Base-by-base conservation (phyloP, 1,284 basidiomycete genomes). In the Phellinidium pouzarii region DNA sequence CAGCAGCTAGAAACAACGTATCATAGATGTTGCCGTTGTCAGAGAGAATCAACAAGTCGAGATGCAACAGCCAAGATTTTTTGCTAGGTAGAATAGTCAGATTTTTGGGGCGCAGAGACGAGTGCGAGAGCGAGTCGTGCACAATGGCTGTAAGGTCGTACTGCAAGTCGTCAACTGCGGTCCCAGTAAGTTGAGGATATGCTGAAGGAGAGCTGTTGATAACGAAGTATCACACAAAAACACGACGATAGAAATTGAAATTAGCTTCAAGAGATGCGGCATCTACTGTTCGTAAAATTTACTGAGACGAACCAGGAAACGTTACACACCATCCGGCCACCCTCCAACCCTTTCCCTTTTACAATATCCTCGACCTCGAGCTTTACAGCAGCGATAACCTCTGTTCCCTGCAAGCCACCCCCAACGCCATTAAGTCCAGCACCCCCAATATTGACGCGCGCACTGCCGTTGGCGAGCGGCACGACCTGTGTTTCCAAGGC, bases 391-490 rank as follows among this genome's bases (percentile, higher is more conserved):
- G 80, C 84, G 9, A 87, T 62, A 3, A 87, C 71, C 58, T 86
- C 84, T 0, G 85, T 87, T 0, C 82, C 55, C 3, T 25, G 20
- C 34, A 50, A 17, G 4, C 52, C 79, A 4, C 82, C 84, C 3
- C 77, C 74, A 4, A 74, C 75, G 47, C 80, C 78, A 40, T 77
- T 68, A 3, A 52, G 44, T 23, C 50, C 31, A n/a, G 74, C 67
- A 55, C 76, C 74, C 2, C 86, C 87, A 20, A 91, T 76, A 55
- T 73, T 80, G 4, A 89, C 68, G 17, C 78, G 76, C 7, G 86
- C 87, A 57, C 86, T 89, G 11, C 89, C 89, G 58, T 88, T 91
- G 22, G 88, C 84, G 4, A 88, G 73, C 3, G 87, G 83, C 19
- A 80, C 78, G 1, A 87, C 76, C 23, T 84, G 85, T 0, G 84